A percentile compares a stretch with the other conserved stretches of the same genome.
These are phyloP conservation scores for Cutaneotrichosporon dermatis DNA, from an alignment of 1,284 basidiomycete species.

Conservation along the genomic window DNA sequence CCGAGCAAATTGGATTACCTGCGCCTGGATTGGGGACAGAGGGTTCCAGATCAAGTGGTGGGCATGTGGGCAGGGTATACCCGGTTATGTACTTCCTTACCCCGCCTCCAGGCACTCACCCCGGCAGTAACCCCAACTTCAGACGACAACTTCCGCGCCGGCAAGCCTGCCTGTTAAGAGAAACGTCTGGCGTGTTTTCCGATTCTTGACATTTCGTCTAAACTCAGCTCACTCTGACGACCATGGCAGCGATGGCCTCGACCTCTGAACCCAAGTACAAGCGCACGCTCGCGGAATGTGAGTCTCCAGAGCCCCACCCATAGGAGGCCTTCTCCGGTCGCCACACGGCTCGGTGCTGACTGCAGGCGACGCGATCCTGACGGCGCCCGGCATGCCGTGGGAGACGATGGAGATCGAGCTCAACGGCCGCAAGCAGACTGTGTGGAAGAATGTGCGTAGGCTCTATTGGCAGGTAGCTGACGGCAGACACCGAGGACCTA, in stretches of 20 bases:
- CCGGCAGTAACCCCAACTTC: no score
- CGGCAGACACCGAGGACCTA: neutral
- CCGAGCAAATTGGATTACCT: no score
- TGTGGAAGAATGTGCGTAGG: conserved; percentile 38
- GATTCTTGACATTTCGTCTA: neutral
- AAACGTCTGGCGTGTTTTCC: neutral
- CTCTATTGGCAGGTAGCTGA: neutral
- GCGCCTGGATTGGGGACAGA: no score
- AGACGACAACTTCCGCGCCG: no score
- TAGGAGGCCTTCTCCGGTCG: no score
- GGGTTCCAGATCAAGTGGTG: no score
- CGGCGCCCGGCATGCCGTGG: conserved; percentile 30
- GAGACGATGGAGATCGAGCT: conserved; percentile 32
- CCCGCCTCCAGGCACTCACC: no score
- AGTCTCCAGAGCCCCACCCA: neutral
- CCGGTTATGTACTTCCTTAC: no score
- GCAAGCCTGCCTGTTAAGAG: no score
- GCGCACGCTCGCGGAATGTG: conserved; percentile 1
- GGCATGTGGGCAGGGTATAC: no score
- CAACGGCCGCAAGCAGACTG: conserved; percentile 22
- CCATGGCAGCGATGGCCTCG: neutral
- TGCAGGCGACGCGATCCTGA: conserved; percentile 35
- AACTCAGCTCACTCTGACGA: neutral
- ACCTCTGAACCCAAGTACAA: neutral
- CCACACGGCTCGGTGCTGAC: neutral